Evolutionary conservation across 331 rosid genomes (phyloP), one percentile per base, ranked within the genome.

Genomic region (Cucumis variabilis): DNA sequence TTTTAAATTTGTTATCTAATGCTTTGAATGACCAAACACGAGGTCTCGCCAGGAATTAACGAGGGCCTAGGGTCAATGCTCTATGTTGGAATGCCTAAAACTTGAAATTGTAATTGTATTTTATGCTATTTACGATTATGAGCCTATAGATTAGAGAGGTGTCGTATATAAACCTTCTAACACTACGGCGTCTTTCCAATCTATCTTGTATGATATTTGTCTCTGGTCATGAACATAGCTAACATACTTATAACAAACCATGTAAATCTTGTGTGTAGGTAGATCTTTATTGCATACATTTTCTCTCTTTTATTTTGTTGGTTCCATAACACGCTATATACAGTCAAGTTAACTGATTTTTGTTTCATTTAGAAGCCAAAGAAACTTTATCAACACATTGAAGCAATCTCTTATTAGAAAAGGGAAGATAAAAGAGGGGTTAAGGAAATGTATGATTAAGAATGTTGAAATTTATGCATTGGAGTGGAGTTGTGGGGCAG

Each of bases 401-500:
- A 25, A n/a, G 20, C 27, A 58, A 81, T 9, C 70, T 1, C 70
- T 30, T 19, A 20, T 81, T 23, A 53, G 85, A 16, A 33, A 53
- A 81, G 27, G 25, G 27, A 17, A 28, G 85, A 58, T 25, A 81
- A 51, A 79, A 55, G 69, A 81, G 5, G 60, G 48, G 70, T 58
- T 28, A 81, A 76, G 70, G 69, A 20, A 80, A 58, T 14, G 70
- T 58, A 81, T 58, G 70, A 81, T 28, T 58, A 81, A 53, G 50
- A 13, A 28, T 81, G 51, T 81, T 81, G 85, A 80, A 80, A 48
- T 80, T 55, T 55, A 27, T 81, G 51, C 51, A 28, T 55, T 53
- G 85, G 27, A 55, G 50, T 81, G 85, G 69, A 11, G 69, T 58
- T 53, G 85, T 81, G 85, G 85, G 85, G 85, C 44, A 55, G 85